phyloP scores from a whole-genome alignment of 768 basidiomycete genomes.

The Lyophyllum semitale region DNA sequence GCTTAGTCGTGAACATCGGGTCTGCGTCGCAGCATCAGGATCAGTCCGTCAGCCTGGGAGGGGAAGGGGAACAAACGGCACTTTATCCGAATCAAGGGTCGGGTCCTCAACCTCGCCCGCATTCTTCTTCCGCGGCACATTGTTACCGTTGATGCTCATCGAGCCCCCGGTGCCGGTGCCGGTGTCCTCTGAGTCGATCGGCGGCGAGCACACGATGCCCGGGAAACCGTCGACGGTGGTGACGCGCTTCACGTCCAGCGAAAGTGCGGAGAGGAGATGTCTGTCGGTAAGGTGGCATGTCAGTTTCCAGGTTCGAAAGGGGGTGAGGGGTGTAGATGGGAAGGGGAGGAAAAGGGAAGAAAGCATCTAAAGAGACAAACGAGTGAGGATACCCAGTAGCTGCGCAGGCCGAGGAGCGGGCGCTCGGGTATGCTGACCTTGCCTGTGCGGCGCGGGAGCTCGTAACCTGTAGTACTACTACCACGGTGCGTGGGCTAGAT shows the following conservation, averaged over 20 bases:
- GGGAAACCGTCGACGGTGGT: slow-evolving; percentile 46
- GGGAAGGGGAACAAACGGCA: slow-evolving; percentile 34
- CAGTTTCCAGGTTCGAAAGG: background rate
- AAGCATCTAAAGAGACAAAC: too few relatives aligned
- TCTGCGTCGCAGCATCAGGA: too few relatives aligned
- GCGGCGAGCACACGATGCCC: slow-evolving; percentile 36
- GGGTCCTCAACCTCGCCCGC: slow-evolving; percentile 64
- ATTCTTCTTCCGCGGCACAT: slow-evolving; percentile 48
- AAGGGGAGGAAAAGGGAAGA: too few relatives aligned
- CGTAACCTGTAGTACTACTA: too few relatives aligned
- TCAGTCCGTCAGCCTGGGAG: too few relatives aligned
- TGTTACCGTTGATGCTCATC: slow-evolving; percentile 1
- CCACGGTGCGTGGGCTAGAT: too few relatives aligned
- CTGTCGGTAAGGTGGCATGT: slow-evolving; percentile 20
- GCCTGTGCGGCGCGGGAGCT: too few relatives aligned
- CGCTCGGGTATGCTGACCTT: too few relatives aligned
- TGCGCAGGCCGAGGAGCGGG: too few relatives aligned
- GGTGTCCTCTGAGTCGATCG: slow-evolving; percentile 26
- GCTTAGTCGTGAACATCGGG: slow-evolving; percentile 51
- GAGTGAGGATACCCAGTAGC: too few relatives aligned
- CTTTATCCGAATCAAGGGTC: slow-evolving; percentile 24
- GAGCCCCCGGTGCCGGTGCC: too few relatives aligned
- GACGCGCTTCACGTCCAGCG: slow-evolving; percentile 50
- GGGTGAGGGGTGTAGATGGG: too few relatives aligned
- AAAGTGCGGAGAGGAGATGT: slow-evolving; percentile 62